A percentile compares a stretch with the other conserved stretches of the same genome.
phyloP scores from a whole-genome alignment of 2,329 filamentous ascomycete genomes.

The Aspergillus novoparasiticus region DNA sequence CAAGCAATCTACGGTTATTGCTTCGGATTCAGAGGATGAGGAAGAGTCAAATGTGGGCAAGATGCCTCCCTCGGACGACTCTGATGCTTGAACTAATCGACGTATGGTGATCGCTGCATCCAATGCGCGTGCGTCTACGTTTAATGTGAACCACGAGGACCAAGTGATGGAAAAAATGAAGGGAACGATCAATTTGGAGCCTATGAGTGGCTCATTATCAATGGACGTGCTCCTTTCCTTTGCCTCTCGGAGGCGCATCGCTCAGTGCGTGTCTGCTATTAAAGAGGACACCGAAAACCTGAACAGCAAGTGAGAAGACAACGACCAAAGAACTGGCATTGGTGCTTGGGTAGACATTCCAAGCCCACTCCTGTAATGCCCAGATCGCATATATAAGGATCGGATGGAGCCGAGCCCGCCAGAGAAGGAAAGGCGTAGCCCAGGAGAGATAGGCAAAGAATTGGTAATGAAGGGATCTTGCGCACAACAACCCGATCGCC shows the following conservation, averaged over 20 bases:
- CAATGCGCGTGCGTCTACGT: background rate
- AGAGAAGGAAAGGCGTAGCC: conserved; percentile 84
- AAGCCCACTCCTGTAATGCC: conserved; percentile 84
- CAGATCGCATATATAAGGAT: conserved; percentile 69
- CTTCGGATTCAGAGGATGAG: conserved; percentile 63
- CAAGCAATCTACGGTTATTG: conserved; percentile 62
- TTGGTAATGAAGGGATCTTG: conserved; percentile 88
- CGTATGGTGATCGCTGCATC: background rate
- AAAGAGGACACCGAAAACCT: conserved; percentile 64
- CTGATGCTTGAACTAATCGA: conserved; percentile 61
- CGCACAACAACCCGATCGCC: conserved; percentile 79
- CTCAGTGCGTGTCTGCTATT: conserved; percentile 33
- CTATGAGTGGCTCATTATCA: conserved; percentile 14
- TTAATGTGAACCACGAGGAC: background rate
- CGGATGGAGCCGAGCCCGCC: conserved; percentile 72
- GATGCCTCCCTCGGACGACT: conserved; percentile 80
- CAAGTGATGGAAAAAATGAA: background rate
- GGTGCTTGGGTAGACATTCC: conserved; percentile 91
- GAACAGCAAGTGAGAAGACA: conserved; percentile 69
- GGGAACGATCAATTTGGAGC: background rate
- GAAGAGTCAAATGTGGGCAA: conserved; percentile 80
- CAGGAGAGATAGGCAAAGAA: conserved; percentile 92
- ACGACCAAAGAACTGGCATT: conserved; percentile 65
- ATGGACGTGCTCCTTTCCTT: conserved; percentile 26
- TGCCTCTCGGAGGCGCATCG: conserved; percentile 20